Base-by-base conservation (phyloP, 345 rosid genomes). In the Gossypium mustelinum region DNA sequence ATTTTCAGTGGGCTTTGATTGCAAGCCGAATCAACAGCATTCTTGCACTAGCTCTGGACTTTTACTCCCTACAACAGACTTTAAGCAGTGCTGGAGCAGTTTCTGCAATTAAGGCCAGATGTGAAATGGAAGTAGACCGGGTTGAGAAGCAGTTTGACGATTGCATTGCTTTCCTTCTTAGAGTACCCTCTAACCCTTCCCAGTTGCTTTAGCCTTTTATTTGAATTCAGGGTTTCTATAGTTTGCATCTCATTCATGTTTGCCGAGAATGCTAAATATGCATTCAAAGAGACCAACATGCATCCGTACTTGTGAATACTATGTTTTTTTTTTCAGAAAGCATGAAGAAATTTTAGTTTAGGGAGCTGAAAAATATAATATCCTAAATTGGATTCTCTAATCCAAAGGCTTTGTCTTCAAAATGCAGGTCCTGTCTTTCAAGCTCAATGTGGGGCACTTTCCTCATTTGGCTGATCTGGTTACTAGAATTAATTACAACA, bases 401-500 rank as follows among this genome's bases (percentile, higher is more conserved):
- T 58, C 29, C 24, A 59, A 27, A 71, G 27, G 64, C 24, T 67
- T 10, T 67, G 61, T 62, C 12, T 47, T 76, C 58, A 56, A 5
- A 16, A 45, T 85, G 84, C 83, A 95, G 99, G 94, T 95, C 2
- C 75, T 95, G 55, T 93, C 98, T 18, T 92, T 91, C 76, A 95
- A 91, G 82, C 89, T 93, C 59, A 95, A 93, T 13, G 94, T 91
- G 77, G 95, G 96, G 62, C 90, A 91, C 83, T 95, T 95, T 67
- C 99, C 99, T 76, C 99, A 95, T 82, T 79, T 95, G 81, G 94
- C 97, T 50, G 94, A 93, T 84, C 78, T 95, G 76, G 98, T 95
- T 69, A 89, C 98, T 7, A 88, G 98, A 80, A 95, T 95, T 78
- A 95, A 93, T 75, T 91, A 93, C 83, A 95, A 95, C 85, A 85